A percentile compares a stretch with the other conserved stretches of the same genome.
These are phyloP conservation scores for Phytophthora sojae DNA, from an alignment of 352 stramenopile genomes.

Conservation along the genomic window DNA sequence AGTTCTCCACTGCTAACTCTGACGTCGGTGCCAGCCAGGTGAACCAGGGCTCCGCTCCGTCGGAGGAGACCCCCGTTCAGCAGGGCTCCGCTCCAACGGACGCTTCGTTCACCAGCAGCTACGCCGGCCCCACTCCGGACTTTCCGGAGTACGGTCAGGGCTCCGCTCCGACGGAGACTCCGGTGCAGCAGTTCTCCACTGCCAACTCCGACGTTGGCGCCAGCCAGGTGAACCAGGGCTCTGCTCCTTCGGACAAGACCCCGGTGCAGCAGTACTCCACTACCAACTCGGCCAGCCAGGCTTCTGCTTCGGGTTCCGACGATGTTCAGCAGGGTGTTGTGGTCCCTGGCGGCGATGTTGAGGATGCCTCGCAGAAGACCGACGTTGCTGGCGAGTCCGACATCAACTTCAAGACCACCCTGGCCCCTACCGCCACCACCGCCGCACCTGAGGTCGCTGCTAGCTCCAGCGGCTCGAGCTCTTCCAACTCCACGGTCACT, in stretches of 20 bases:
- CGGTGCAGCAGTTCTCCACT: constrained; percentile 8
- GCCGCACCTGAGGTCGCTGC: constrained; percentile 2
- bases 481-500: constrained; percentile 12
- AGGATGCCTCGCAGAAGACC: constrained; percentile 5
- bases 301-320: constrained; percentile 7
- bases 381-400: constrained; percentile 18
- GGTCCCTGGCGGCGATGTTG: constrained; percentile 2
- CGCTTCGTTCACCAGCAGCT: too few relatives aligned
- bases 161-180: not conserved
- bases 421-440: constrained; percentile 10
- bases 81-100: too few relatives aligned
- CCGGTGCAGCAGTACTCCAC: constrained; percentile 11
- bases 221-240: constrained; percentile 14
- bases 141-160: too few relatives aligned
- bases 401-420: constrained; percentile 11
- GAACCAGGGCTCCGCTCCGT: not conserved
- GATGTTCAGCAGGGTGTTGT: constrained; percentile 25
- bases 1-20: not conserved
- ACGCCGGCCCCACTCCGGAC: not conserved
- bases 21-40: constrained; percentile 17
- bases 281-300: constrained; percentile 8
- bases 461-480: constrained; percentile 14
- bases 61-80: too few relatives aligned
- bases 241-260: not conserved
- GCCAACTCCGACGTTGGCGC: constrained; percentile 12